Conservation (phyloP, 306 rosid genomes). For the Cicer pinnatifidum region DNA sequence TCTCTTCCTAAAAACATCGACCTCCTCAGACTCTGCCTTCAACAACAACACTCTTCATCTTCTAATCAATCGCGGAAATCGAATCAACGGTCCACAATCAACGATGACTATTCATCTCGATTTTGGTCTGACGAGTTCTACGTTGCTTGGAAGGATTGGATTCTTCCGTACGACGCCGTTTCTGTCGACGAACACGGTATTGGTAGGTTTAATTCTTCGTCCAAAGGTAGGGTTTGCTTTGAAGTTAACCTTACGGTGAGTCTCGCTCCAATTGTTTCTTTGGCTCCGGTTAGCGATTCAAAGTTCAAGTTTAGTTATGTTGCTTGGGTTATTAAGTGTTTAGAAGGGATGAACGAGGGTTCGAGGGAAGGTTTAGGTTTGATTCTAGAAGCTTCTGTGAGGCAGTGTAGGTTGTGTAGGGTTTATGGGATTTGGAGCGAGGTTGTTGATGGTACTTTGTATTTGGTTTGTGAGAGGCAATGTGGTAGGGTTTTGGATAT, state of each 20-base stretch:
- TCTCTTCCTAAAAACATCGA: slow-evolving; percentile 93
- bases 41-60: slow-evolving; percentile 28
- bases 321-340: slow-evolving; percentile 64
- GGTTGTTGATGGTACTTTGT: slow-evolving; percentile 60
- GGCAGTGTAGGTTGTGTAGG: slow-evolving; percentile 53
- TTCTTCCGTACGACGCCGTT: slow-evolving; percentile 63
- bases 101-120: slow-evolving; percentile 37
- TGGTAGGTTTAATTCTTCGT: slow-evolving; percentile 46
- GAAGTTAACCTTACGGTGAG: slow-evolving; percentile 53
- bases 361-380: slow-evolving; percentile 62
- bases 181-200: slow-evolving; percentile 32
- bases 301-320: slow-evolving; percentile 58
- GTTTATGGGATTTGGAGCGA: slow-evolving; percentile 86
- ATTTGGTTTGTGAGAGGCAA: slow-evolving; percentile 63
- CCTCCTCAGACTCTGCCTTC: slow-evolving; percentile 66
- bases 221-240: slow-evolving; percentile 50
- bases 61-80: slow-evolving; percentile 8
- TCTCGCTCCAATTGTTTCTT: slow-evolving; percentile 54
- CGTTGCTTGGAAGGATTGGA: slow-evolving; percentile 68
- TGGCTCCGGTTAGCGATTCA: slow-evolving; percentile 40
- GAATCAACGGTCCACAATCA: slow-evolving; percentile 36
- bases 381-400: slow-evolving; percentile 62
- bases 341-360: slow-evolving; percentile 65
- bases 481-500: slow-evolving; percentile 48
- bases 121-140: slow-evolving; percentile 80